Evolutionary conservation across 352 stramenopile genomes (phyloP), one percentile per base, ranked within the genome.

Genomic region (Phytopythium aichiense): DNA sequence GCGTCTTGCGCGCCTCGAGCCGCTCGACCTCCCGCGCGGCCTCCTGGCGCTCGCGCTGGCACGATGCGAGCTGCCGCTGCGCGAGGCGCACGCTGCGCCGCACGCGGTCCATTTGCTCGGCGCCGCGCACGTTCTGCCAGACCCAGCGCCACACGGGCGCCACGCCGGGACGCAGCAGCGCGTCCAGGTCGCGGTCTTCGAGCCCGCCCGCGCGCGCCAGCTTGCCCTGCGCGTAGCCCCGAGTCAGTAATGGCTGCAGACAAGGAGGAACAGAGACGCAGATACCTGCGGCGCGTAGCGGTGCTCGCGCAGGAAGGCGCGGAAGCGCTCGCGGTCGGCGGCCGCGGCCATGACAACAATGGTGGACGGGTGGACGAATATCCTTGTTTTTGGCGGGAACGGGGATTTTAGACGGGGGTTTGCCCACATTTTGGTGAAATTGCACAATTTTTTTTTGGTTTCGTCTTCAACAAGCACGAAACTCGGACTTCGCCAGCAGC

Each of bases 161-260:
- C 23, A 84, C 56, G 13, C 64, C 62, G 0, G 69, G 65, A 5
- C 70, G 70, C 57, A 76, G 25, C 33, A 84, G 61, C n/a, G 75
- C 75, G 55, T 84, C 75, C 54, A 84, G 33, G 56, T 84, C 75
- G 20, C 60, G 69, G 25, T 84, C 75, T 58, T 81, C 63, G 15
- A 84, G 56, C 23, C 25, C 30, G 2, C 72, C 65, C 2, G 63
- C 70, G 15, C 72, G 67, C 13, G 67, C 65, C 31, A 74, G 66
- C 4, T 66, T 70, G 43, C 74, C 74, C 72, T 84, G 42, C 38
- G 20, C 3, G 22, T 18, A 43, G 50, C 18, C 4, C 11, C 30
- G 9, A 11, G 49, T 56, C 4, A 42, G 23, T 38, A 15, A 22
- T 15, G 38, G 5, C 0, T 1, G 4, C 6, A n/a, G 4, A 0